Evolutionary conservation across 495 filamentous ascomycete species (phyloP).

Genomic region (Lindgomyces ingoldianus): DNA sequence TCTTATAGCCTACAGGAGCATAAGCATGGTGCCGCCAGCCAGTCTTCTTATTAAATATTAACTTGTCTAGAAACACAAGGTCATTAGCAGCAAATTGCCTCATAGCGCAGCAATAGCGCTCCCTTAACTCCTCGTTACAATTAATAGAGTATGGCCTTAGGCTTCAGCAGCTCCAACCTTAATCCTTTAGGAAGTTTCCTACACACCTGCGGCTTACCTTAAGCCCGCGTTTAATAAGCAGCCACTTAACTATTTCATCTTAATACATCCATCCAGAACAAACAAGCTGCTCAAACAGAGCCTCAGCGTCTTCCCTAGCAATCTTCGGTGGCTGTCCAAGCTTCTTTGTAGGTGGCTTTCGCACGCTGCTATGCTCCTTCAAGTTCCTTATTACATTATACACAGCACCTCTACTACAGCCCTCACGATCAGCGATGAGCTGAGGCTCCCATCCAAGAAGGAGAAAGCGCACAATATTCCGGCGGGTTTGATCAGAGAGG

Average conservation of each 20-base stretch:
- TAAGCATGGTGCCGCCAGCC: neutral
- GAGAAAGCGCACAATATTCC: neutral
- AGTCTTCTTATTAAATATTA: conserved; percentile 3
- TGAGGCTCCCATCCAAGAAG: neutral
- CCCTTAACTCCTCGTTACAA: neutral
- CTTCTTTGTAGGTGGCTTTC: neutral
- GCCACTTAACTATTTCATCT: neutral
- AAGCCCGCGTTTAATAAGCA: neutral
- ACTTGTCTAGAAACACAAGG: conserved; percentile 5
- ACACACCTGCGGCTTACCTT: neutral
- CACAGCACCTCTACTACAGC: neutral
- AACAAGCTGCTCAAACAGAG: neutral
- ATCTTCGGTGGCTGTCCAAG: neutral
- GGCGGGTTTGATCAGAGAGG: neutral
- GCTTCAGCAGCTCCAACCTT: neutral
- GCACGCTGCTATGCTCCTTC: neutral
- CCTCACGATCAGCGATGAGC: neutral
- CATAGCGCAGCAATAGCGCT: neutral
- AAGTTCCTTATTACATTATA: neutral
- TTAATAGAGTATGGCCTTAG: neutral
- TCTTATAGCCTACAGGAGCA: neutral
- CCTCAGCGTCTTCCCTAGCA: neutral
- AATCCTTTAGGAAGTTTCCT: neutral
- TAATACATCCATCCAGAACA: neutral
- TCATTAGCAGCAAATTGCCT: neutral